Evolutionary conservation across 495 filamentous ascomycete species (phyloP).

Genomic region (Pyrenula aspistea): DNA sequence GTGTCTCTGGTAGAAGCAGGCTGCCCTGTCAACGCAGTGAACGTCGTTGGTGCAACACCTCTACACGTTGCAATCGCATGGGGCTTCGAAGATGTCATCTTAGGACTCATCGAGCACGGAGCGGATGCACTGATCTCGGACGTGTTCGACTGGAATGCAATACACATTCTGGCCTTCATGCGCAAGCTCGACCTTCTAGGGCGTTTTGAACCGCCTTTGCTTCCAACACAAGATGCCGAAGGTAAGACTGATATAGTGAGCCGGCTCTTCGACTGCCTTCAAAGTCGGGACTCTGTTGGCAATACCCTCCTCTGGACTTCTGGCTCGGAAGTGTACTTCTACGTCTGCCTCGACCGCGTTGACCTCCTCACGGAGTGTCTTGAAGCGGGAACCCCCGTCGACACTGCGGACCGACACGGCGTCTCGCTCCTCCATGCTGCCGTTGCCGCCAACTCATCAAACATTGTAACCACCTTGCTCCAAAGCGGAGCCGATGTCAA

Average conservation of each 20-base stretch:
- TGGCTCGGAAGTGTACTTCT: neutral
- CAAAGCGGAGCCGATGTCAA: neutral
- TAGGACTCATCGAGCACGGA: neutral
- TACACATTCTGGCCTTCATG: neutral
- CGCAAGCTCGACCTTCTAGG: neutral
- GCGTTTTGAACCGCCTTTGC: neutral
- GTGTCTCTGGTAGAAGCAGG: neutral
- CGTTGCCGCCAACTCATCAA: neutral
- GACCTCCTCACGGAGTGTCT: neutral
- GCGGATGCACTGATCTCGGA: neutral
- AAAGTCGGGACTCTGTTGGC: neutral
- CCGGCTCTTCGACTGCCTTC: neutral
- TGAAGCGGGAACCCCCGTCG: neutral
- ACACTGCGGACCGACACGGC: neutral
- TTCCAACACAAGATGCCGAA: neutral
- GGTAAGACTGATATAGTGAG: neutral
- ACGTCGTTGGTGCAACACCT: neutral
- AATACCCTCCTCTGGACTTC: neutral
- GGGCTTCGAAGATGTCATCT: neutral
- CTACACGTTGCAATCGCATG: neutral
- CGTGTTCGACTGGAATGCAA: neutral
- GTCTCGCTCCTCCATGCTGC: neutral
- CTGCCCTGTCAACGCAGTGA: neutral
- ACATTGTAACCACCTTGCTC: neutral
- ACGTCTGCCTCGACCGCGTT: neutral